Percentiles rank a stretch among this genome's conserved stretches.
phyloP scores from a whole-genome alignment of 1,284 basidiomycete species.

The Cutaneotrichosporon mucoides region DNA sequence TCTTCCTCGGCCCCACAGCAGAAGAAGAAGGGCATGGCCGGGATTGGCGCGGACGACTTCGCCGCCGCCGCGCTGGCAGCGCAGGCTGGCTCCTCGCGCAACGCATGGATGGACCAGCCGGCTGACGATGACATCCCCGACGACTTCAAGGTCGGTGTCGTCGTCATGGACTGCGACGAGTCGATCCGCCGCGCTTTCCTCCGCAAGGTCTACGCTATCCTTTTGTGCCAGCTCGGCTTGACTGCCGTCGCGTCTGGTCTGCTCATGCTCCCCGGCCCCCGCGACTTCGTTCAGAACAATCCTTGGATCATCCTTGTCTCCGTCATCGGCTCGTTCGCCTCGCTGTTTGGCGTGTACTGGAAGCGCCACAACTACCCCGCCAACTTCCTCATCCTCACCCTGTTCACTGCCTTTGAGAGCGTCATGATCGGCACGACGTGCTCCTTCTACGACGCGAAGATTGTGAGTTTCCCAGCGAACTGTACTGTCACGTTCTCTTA shows the following conservation, averaged over 20 bases:
- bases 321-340: conserved; percentile 43
- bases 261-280: conserved; percentile 31
- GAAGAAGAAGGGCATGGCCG: conserved; percentile 8
- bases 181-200: conserved; percentile 48
- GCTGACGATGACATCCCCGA: conserved; percentile 43
- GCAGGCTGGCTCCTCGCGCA: conserved; percentile 15
- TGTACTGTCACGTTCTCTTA: not conserved
- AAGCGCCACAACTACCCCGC: conserved; percentile 49
- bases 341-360: conserved; percentile 44
- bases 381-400: conserved; percentile 53
- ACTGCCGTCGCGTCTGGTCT: conserved; percentile 34
- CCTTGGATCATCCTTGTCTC: conserved; percentile 46
- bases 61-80: conserved; percentile 6
- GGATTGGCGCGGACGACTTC: conserved; percentile 6
- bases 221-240: conserved; percentile 42
- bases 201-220: conserved; percentile 47
- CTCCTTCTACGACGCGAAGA: conserved; percentile 43
- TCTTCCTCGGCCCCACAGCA: not conserved
- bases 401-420: conserved; percentile 53
- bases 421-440: conserved; percentile 51
- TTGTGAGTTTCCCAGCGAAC: conserved; percentile 29
- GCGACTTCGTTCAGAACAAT: conserved; percentile 40
- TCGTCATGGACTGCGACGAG: conserved; percentile 47
- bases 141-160: conserved; percentile 48
- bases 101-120: conserved; percentile 45